phyloP scores from a whole-genome alignment of 768 basidiomycete genomes.

The Psilocybe subaeruginosa region DNA sequence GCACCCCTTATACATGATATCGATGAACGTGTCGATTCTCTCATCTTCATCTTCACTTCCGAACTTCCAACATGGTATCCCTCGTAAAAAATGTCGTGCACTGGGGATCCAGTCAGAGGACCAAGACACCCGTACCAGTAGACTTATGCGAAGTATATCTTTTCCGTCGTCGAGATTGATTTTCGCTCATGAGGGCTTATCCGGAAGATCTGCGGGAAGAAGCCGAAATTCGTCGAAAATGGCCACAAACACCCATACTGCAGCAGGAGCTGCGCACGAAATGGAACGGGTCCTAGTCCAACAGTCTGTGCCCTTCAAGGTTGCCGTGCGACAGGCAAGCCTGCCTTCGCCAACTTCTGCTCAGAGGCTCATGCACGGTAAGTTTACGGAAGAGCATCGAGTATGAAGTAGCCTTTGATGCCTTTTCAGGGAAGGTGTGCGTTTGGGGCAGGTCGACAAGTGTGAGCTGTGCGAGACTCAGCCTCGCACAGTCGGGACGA shows the following conservation, averaged over 20 bases:
- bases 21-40: constrained; percentile 14
- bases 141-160: constrained; percentile 50
- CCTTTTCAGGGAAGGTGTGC: constrained; percentile 51
- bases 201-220: constrained; percentile 56
- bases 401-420: background rate
- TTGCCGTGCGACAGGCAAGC: constrained; percentile 54
- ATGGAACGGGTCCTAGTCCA: constrained; percentile 39
- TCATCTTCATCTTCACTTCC: constrained; percentile 22
- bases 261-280: constrained; percentile 62
- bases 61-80: constrained; percentile 39
- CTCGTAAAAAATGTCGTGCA: constrained; percentile 44
- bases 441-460: constrained; percentile 46
- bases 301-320: constrained; percentile 50
- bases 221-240: constrained; percentile 65
- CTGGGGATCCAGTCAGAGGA: constrained; percentile 38
- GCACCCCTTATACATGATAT: constrained; percentile 29
- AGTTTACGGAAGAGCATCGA: constrained; percentile 19
- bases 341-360: constrained; percentile 57
- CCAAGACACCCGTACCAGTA: constrained; percentile 26
- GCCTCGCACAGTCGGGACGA: constrained; percentile 47
- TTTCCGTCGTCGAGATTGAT: constrained; percentile 3
- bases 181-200: constrained; percentile 14
- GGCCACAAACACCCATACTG: constrained; percentile 63
- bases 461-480: constrained; percentile 52
- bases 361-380: constrained; percentile 63